Evolutionary conservation across 768 basidiomycete species (phyloP), one percentile per base, ranked within the genome.

Genomic region (Hydnum rufescens): DNA sequence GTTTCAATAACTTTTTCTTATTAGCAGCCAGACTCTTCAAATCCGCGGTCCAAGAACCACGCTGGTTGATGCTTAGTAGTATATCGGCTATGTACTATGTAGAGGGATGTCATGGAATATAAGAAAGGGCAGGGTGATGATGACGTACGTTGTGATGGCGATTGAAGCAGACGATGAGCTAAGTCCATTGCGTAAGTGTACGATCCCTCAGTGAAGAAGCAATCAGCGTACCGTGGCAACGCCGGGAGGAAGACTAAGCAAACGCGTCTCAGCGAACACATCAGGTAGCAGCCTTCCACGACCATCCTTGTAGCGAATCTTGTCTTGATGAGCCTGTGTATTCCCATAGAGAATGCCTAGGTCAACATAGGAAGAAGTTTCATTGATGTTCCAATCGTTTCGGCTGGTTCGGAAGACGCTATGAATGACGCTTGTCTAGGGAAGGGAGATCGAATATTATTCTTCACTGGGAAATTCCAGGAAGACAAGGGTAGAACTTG

Each of bases 21-120:
- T 4, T 0, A 67, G 61, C 22, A 80, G 60, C 1, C 57, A 68
- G 28, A 67, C 64, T 0, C n/a, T 26, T 6, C 16, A 26, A 4
- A 44, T 28, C 52, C 8, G 13, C 59, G 58, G 1, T 47, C 60
- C 71, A 89, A 0, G 63, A 75, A 5, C 73, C 74, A 48, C 81
- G 72, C 61, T 89, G 86, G 59, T 89, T 89, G 57, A 89, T 78
- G 60, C 85, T 78, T 51, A 82, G 68, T 2, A 89, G 66, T 58
- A 78, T 84, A 53, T 69, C 69, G 5, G 82, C 84, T 51, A 88
- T 86, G 63, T 82, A 85, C 52, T 53, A 36, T 42, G 28, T 19
- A n/a, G 28, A 42, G 51, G 4, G 51, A 42, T 5, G 52, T 53
- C 1, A 51, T 49, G 39, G 51, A 34, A 3, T 8, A 19, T 4